Percentiles rank a stretch among this genome's conserved stretches.
Conservation (phyloP, 1,139 yeast species). For the Yamadazyma atlantica region DNA sequence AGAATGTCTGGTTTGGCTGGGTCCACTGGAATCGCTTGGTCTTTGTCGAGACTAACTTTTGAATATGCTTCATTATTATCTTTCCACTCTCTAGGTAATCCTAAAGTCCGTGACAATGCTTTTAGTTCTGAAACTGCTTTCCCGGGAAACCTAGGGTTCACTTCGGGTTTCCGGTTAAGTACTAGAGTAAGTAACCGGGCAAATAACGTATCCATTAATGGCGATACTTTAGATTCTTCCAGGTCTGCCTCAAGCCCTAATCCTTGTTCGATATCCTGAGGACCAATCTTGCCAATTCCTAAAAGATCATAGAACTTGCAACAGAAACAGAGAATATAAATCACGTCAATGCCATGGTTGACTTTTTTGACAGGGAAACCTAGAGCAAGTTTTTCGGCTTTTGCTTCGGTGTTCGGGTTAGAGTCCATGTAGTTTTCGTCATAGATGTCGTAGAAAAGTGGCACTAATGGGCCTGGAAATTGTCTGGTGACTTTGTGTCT, state of each 20-base stretch:
- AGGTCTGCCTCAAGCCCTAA: conserved; percentile 28
- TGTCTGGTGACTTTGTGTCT: conserved; percentile 33
- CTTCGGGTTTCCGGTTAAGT: conserved; percentile 41
- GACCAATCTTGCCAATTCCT: conserved; percentile 34
- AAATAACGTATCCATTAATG: conserved; percentile 36
- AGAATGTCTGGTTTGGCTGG: conserved; percentile 32
- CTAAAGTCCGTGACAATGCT: conserved; percentile 29
- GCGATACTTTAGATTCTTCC: conserved; percentile 22
- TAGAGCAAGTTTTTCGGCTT: conserved; percentile 27
- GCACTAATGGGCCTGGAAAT: conserved; percentile 42
- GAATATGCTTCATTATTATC: conserved; percentile 17
- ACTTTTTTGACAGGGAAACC: conserved; percentile 28
- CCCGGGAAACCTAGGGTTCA: conserved; percentile 19
- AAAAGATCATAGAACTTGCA: conserved; percentile 38
- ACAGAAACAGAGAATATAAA: conserved; percentile 42
- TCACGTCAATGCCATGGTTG: conserved; percentile 47
- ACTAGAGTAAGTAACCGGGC: conserved; percentile 35
- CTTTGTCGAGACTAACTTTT: conserved; percentile 13
- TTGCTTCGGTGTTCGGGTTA: conserved; percentile 18
- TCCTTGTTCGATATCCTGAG: conserved; percentile 53
- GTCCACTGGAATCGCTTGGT: conserved; percentile 15
- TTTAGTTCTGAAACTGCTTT: conserved; percentile 44
- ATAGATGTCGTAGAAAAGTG: conserved; percentile 36
- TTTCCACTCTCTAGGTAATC: conserved; percentile 51
- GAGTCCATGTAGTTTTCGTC: conserved; percentile 33